Evolutionary conservation across 768 basidiomycete genomes (phyloP), one percentile per base, ranked within the genome.

Genomic region (Boletus sp.): DNA sequence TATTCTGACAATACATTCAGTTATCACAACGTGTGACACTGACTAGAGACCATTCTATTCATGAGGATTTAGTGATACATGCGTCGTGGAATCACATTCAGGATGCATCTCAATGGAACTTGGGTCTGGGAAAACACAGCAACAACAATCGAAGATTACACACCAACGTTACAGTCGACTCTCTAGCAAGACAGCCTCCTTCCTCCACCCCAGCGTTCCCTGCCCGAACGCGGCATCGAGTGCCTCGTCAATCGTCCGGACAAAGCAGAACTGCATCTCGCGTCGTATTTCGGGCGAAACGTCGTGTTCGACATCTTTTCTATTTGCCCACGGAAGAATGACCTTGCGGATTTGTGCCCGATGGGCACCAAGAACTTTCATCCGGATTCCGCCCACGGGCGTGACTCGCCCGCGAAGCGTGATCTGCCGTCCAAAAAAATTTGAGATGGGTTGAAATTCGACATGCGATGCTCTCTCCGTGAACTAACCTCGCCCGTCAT

Each of bases 331-430:
- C 0, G 94, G 93, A 7, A 97, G 75, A 51, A 97, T 86, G 34
- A 96, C 82, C 65, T 86, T 93, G 45, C 78, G 85, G 41, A 94
- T 83, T 34, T 87, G 83, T 2, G 91, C 91, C 7, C 93, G 84
- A 68, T 95, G 92, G 0, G 93, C 93, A 17, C 92, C 93, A 17
- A 96, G 80, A 1, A 95, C 79, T 67, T 92, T 92, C 77, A 94
- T 93, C 66, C 93, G 93, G 71, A 96, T 90, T 0, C 93, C 93
- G 4, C 93, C 93, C 2, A 96, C 89, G 5, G 92, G 83, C 0
- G 85, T 88, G 34, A 93, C 85, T 8, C 83, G 83, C 15, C 91
- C 90, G 2, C 91, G 82, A 1, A 93, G 78, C 0, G 93, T 96
- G 50, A 95, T 88, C 83, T 85, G 37, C 10, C 19, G 30, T n/a